Conservation (phyloP, 352 stramenopile species). For the Phytophthora cryptogea region DNA sequence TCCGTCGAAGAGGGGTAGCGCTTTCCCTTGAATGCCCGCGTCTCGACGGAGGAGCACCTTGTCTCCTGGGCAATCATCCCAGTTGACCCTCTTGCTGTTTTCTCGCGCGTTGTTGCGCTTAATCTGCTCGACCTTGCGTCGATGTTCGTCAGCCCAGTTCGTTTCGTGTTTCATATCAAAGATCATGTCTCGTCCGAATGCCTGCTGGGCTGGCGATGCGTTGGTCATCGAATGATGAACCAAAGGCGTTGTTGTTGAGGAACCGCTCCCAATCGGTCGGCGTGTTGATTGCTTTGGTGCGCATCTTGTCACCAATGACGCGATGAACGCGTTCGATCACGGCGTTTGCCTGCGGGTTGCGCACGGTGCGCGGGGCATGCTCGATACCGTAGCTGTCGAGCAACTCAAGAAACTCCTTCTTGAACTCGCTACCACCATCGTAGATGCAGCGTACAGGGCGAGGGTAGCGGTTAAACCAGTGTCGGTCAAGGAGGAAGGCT, state of each 20-base stretch:
- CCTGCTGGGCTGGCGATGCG: neutral
- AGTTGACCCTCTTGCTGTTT: neutral
- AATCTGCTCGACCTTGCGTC: neutral
- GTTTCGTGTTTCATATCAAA: slow-evolving; percentile 2
- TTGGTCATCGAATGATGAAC: neutral
- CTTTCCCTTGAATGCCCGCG: neutral
- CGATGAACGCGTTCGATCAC: slow-evolving; percentile 4
- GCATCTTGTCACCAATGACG: slow-evolving; percentile 3
- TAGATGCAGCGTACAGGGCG: slow-evolving; percentile 7
- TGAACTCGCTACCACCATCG: slow-evolving; percentile 8
- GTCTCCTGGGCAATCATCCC: neutral
- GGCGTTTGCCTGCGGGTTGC: slow-evolving; percentile 8
- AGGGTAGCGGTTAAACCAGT: slow-evolving; percentile 11
- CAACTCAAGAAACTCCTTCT: neutral
- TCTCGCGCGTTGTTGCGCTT: slow-evolving; percentile 1
- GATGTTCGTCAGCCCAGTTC: slow-evolving; percentile 1
- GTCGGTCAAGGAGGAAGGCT: slow-evolving; percentile 5
- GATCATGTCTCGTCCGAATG: slow-evolving; percentile 5
- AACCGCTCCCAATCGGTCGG: slow-evolving; percentile 2
- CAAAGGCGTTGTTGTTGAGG: slow-evolving; percentile 8
- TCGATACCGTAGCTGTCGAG: slow-evolving; percentile 4
- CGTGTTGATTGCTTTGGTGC: neutral
- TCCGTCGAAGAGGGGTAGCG: neutral
- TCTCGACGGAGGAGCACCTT: neutral
- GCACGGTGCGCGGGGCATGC: neutral